Base-by-base conservation (phyloP, 371 early-diverging fungal species). In the Fennellomyces sp. region DNA sequence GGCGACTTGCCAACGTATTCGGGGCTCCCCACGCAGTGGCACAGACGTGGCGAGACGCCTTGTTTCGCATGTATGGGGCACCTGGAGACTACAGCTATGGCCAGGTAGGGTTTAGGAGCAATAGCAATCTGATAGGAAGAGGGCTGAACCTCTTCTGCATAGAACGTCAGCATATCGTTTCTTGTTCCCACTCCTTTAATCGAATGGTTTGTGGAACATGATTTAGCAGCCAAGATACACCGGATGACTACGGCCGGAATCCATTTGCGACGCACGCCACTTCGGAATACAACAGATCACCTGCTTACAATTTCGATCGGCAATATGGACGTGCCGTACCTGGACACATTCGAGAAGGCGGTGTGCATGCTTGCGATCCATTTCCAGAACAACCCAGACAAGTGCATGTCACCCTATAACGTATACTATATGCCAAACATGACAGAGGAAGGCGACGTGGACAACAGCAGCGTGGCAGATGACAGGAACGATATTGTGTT, bases 251-350 rank as follows among this genome's bases (percentile, higher is more conserved):
- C 55, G 2, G 54, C 54, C 12, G 52, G 31, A 2, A 39, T 65
- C 13, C 36, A 50, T 10, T 41, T 69, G n/a, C 29, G 63, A 28
- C 59, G 41, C 17, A 48, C 48, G 7, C 25, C 55, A 6, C 27
- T 70, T 2, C 55, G 54, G 10, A 61, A 63, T 38, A 60, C 70
- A 12, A 70, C 65, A 10, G 70, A 70, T 33, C 60, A 62, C n/a
- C 23, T 63, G 3, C 36, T 70, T 30, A 42, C 45, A 45, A 49
- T 70, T 11, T 53, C 53, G 19, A 31, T 70, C 17, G 13, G 15
- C 2, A 41, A 35, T 21, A 53, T 65, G 33, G 48, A 59, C 19
- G 23, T 19, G 4, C 45, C 50, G 8, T 27, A 41, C 3, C 19
- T 63, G 13, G 36, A 60, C n/a, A 19, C 21, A 17, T 70, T 70